These are phyloP conservation scores for Blastocystis sp. DNA, from an alignment of 352 stramenopile species.

Conservation along the genomic window DNA sequence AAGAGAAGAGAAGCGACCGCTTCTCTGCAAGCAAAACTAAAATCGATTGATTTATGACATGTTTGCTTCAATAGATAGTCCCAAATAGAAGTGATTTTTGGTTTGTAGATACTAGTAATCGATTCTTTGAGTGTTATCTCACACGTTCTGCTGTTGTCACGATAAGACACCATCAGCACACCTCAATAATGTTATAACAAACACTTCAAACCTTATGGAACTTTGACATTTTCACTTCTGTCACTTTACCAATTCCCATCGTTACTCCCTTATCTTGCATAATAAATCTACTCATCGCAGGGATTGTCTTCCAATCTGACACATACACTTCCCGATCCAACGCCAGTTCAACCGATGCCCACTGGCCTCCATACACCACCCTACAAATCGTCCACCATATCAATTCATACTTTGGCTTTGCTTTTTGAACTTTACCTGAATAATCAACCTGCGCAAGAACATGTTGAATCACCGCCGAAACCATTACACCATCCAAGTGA, in stretches of 20 bases:
- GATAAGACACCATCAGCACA: too few relatives aligned
- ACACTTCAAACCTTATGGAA: slow-evolving; percentile 1
- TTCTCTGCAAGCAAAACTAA: background rate
- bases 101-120: too few relatives aligned
- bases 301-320: background rate
- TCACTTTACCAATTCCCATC: background rate
- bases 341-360: slow-evolving; percentile 18
- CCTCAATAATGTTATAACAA: background rate
- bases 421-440: background rate
- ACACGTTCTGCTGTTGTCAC: too few relatives aligned
- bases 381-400: background rate
- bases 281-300: background rate
- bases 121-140: too few relatives aligned
- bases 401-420: background rate
- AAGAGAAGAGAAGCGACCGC: background rate
- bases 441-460: background rate
- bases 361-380: background rate
- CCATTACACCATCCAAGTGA: background rate
- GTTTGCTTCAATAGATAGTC: background rate
- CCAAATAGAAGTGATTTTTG: too few relatives aligned
- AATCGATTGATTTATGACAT: background rate
- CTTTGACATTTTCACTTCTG: slow-evolving; percentile 7
- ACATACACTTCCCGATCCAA: slow-evolving; percentile 1
- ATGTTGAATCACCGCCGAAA: background rate
- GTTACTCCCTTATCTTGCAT: slow-evolving; percentile 3